phyloP scores from a whole-genome alignment of 2,329 filamentous ascomycete genomes.

The Cephalotrichum gorgonifer region DNA sequence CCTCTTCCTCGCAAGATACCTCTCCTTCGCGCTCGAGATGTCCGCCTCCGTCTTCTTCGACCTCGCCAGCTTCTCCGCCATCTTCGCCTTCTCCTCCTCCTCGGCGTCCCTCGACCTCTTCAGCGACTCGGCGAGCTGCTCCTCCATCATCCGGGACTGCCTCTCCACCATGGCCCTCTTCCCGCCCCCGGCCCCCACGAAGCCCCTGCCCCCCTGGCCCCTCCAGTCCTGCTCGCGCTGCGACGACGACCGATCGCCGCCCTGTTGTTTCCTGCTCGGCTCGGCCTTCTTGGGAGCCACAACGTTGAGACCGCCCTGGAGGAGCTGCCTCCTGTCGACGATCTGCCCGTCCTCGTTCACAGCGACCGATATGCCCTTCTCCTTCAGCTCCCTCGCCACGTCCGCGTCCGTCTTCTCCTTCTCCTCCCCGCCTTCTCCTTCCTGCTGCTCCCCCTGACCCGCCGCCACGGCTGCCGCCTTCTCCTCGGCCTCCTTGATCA shows the following conservation, averaged over 20 bases:
- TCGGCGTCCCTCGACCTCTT: conserved; percentile 62
- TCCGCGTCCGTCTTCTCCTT: conserved; percentile 49
- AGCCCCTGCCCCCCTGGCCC: conserved; percentile 15
- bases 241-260: not conserved
- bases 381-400: conserved; percentile 56
- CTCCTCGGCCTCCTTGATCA: conserved; percentile 56
- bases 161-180: conserved; percentile 63
- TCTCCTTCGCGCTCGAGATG: conserved; percentile 67
- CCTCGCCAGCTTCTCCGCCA: conserved; percentile 57
- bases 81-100: conserved; percentile 52
- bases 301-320: conserved; percentile 67
- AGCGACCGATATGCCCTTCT: conserved; percentile 49
- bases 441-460: too few relatives aligned
- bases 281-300: conserved; percentile 40
- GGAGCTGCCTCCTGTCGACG: conserved; percentile 72
- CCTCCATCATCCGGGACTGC: conserved; percentile 69
- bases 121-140: conserved; percentile 62
- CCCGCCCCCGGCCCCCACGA: conserved; percentile 32
- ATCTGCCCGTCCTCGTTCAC: conserved; percentile 78
- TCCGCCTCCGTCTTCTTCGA: conserved; percentile 68
- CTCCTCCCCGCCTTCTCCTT: conserved; percentile 27
- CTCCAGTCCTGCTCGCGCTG: conserved; percentile 5
- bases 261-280: not conserved
- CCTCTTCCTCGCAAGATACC: conserved; percentile 67
- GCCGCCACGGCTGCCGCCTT: too few relatives aligned